These are phyloP conservation scores for Medicago arabica DNA, from an alignment of 306 rosid species.

Conservation along the genomic window DNA sequence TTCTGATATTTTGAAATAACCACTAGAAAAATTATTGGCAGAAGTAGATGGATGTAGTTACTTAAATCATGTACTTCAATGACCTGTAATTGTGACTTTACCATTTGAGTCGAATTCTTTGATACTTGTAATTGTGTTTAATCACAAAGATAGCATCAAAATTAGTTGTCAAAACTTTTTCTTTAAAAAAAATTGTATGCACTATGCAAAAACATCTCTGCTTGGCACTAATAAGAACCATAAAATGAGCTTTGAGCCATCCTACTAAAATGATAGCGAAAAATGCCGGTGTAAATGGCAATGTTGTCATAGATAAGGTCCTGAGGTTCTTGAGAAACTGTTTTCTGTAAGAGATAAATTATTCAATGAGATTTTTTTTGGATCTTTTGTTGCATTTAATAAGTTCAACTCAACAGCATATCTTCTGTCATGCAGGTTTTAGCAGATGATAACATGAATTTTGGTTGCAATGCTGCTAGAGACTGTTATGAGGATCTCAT, in stretches of 20 bases:
- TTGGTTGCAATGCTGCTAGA: slow-evolving; percentile 87
- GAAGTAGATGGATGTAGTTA: background rate
- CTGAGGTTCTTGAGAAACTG: slow-evolving; percentile 42
- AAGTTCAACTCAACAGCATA: slow-evolving; percentile 24
- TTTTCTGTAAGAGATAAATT: slow-evolving; percentile 39
- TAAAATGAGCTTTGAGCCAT: slow-evolving; percentile 80
- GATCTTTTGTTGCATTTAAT: slow-evolving; percentile 15
- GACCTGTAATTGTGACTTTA: too few species aligned
- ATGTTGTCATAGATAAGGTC: slow-evolving; percentile 80
- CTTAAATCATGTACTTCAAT: slow-evolving; percentile 1
- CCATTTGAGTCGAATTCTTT: too few species aligned
- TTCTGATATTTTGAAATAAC: too few species aligned
- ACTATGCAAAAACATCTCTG: too few species aligned
- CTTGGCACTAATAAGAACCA: too few species aligned
- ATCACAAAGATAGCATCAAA: too few species aligned
- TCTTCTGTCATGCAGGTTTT: slow-evolving; percentile 63
- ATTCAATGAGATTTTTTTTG: slow-evolving; percentile 14
- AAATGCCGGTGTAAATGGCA: slow-evolving; percentile 94
- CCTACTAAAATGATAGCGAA: slow-evolving; percentile 85
- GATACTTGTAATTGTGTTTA: too few species aligned
- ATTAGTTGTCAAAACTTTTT: too few species aligned
- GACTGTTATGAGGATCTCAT: slow-evolving; percentile 83
- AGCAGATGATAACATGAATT: slow-evolving; percentile 51
- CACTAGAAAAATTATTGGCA: too few species aligned
- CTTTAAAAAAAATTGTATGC: too few species aligned